Percentiles rank a stretch among this genome's conserved stretches.
Evolutionary conservation across 441 rosid genomes (phyloP).

Genomic region (Dalechampia spathulata): DNA sequence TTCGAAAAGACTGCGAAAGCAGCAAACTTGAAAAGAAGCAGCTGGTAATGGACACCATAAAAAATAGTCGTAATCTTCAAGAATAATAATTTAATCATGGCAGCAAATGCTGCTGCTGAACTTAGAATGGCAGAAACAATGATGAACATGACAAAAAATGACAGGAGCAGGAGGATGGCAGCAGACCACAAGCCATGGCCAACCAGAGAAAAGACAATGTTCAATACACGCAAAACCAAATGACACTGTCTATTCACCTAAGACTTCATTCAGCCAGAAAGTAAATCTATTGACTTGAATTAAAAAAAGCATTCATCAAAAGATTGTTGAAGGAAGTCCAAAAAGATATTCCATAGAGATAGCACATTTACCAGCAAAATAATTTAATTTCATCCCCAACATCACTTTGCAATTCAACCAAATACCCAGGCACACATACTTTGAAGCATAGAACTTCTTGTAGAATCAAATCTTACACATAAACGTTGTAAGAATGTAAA

Average conservation of each 20-base stretch:
- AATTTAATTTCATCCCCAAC: too few relatives aligned
- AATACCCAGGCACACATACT: too few relatives aligned
- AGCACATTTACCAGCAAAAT: too few relatives aligned
- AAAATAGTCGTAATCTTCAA: too few relatives aligned
- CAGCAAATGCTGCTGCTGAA: background rate
- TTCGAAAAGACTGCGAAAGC: conserved; percentile 60
- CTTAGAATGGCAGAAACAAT: background rate
- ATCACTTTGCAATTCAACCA: too few relatives aligned
- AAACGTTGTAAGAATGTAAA: too few relatives aligned
- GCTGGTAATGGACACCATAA: conserved; percentile 19
- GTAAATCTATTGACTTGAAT: background rate
- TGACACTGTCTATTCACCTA: background rate
- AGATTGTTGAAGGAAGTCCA: too few relatives aligned
- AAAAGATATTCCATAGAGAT: too few relatives aligned
- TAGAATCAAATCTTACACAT: too few relatives aligned
- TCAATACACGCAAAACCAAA: background rate
- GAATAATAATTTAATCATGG: too few relatives aligned
- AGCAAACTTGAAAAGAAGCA: conserved; percentile 39
- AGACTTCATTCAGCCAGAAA: background rate
- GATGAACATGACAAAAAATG: background rate
- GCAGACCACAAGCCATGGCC: background rate
- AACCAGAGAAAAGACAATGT: background rate
- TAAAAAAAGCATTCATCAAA: too few relatives aligned
- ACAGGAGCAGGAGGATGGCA: background rate
- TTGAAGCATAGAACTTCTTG: too few relatives aligned